Evolutionary conservation across 108 stramenopile genomes (phyloP).

Genomic region (Nannochloropsis granulata): DNA sequence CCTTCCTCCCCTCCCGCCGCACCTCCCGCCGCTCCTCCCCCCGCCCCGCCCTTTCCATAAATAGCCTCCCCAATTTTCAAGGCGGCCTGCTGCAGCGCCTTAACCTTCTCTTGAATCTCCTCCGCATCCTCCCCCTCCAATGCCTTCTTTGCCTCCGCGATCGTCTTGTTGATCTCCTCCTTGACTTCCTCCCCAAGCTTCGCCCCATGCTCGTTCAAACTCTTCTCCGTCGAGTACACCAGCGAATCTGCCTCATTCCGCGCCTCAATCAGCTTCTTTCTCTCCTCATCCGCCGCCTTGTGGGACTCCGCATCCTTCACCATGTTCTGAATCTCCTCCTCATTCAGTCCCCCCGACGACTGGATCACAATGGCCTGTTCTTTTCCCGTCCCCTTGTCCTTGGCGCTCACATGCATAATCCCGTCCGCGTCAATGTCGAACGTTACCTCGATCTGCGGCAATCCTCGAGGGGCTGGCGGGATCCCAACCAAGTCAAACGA

Average conservation of each 20-base stretch:
- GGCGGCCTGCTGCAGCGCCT: conserved; percentile 69
- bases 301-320: conserved; percentile 96
- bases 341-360: conserved; percentile 81
- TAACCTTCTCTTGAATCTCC: conserved; percentile 76
- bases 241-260: conserved; percentile 91
- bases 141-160: conserved; percentile 40
- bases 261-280: conserved; percentile 80
- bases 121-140: conserved; percentile 66
- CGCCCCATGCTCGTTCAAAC: conserved; percentile 54
- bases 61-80: conserved; percentile 99
- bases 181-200: conserved; percentile 86
- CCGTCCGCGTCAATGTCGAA: conserved; percentile 99
- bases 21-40: conserved; percentile 30
- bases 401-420: conserved; percentile 90
- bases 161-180: conserved; percentile 64
- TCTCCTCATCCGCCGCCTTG: conserved; percentile 77
- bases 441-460: conserved; percentile 87
- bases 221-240: conserved; percentile 53
- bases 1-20: conserved; percentile 31
- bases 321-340: conserved; percentile 97
- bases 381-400: conserved; percentile 99
- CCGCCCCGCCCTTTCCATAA: conserved; percentile 55
- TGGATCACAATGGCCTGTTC: conserved; percentile 95
- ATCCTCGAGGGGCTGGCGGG: conserved; percentile 94
- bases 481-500: conserved; percentile 97